These are phyloP conservation scores for Linnemannia schmuckeri DNA, from an alignment of 192 early-diverging fungal species.

Conservation along the genomic window DNA sequence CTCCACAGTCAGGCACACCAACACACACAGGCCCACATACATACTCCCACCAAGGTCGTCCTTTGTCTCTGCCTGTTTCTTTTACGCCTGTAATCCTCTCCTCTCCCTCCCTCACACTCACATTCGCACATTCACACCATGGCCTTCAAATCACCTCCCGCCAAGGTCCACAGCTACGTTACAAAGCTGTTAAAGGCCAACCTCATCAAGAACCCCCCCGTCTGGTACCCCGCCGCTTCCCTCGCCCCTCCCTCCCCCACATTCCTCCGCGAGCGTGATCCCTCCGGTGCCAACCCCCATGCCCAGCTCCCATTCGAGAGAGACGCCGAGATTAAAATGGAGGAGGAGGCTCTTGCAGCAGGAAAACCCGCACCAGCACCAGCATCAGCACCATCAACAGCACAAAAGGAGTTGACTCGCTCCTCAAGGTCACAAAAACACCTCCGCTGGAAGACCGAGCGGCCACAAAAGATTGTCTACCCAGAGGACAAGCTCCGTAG, in stretches of 20 bases:
- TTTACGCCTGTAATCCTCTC: background rate
- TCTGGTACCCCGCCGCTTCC: constrained; percentile 65
- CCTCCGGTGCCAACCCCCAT: constrained; percentile 17
- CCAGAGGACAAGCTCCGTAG: constrained; percentile 89
- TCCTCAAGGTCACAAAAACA: constrained; percentile 64
- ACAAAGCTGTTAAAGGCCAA: constrained; percentile 65
- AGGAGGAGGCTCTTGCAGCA: background rate
- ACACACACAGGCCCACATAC: background rate
- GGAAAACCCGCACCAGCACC: constrained; percentile 4
- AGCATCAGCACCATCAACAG: constrained; percentile 8
- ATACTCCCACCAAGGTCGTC: too few species aligned
- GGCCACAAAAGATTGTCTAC: constrained; percentile 83
- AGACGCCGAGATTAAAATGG: constrained; percentile 1
- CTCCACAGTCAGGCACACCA: background rate
- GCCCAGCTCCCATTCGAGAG: constrained; percentile 22
- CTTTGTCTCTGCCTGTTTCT: background rate
- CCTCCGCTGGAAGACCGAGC: constrained; percentile 69
- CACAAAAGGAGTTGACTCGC: constrained; percentile 14
- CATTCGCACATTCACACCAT: constrained; percentile 9
- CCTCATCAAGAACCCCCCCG: constrained; percentile 64
- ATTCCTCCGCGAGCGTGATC: constrained; percentile 64
- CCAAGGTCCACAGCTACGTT: constrained; percentile 65
- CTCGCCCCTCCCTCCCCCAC: constrained; percentile 67
- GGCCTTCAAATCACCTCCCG: constrained; percentile 58
- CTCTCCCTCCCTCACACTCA: background rate